Evolutionary conservation across 306 rosid species (phyloP), one percentile per base, ranked within the genome.

Genomic region (Lathyrus sativus): DNA sequence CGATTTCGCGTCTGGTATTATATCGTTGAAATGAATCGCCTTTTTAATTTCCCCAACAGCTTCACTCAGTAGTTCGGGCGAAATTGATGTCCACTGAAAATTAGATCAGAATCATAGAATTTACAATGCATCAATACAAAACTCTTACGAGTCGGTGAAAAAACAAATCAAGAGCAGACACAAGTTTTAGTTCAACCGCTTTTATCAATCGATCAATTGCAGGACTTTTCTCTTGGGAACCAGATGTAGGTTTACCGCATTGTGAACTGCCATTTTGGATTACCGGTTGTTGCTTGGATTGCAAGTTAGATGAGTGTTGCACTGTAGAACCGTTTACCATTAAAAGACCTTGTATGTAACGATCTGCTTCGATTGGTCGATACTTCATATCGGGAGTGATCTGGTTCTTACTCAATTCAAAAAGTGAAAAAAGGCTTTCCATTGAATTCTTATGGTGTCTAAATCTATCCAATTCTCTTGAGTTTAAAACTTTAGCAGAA

Each of bases 61-160:
- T 35, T 63, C 61, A 17, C 56, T 73, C 24, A 76, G 51, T 15
- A 70, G 43, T 76, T 76, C 18, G 5, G 61, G 24, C 55, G 84
- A 73, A 22, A 73, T 61, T 8, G 17, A 50, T 39, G 45, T 38
- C 33, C 70, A 13, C 87, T 83, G 80, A 35, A 79, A 76, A 37
- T 7, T 31, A 60, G 14, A 63, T 49, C 62, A 72, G 26, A 63
- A 22, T 51, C 11, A 38, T 4, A 49, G 15, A 53, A 73, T 45
- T 59, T 63, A 41, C 53, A 29, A 22, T 48, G 57, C 2, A 53
- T 50, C 19, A 35, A 50, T 35, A 48, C 39, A 10, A 13, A 62
- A 33, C 35, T 19, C 42, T 72, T 50, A 62, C 14, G 53, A 22
- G 44, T 50, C 43, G 24, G 26, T 39, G 22, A 56, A 13, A 63